These are phyloP conservation scores for Mycena polygramma DNA, from an alignment of 768 basidiomycete species.

Conservation along the genomic window DNA sequence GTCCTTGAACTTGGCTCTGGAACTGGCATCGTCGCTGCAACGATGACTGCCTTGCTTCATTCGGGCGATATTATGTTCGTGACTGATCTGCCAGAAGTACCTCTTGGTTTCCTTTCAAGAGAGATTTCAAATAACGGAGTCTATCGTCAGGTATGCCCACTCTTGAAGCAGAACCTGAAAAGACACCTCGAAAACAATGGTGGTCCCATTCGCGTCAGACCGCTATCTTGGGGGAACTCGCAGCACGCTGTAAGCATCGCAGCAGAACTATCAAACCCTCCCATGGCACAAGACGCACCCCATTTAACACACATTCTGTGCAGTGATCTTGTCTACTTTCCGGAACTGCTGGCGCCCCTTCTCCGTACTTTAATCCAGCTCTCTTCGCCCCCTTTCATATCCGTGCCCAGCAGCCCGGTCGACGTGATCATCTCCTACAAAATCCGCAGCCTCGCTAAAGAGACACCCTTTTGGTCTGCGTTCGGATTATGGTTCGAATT, in stretches of 20 bases:
- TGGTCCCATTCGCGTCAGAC: constrained; percentile 57
- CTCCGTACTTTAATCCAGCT: constrained; percentile 81
- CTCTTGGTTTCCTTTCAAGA: neutral
- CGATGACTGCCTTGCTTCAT: constrained; percentile 50
- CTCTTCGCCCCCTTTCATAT: constrained; percentile 64
- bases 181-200: constrained; percentile 24
- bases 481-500: constrained; percentile 86
- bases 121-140: constrained; percentile 6
- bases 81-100: constrained; percentile 87
- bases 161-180: constrained; percentile 56
- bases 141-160: constrained; percentile 57
- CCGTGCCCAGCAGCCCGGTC: constrained; percentile 39
- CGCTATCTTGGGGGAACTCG: constrained; percentile 79
- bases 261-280: constrained; percentile 48
- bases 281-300: constrained; percentile 7
- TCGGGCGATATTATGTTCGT: constrained; percentile 63
- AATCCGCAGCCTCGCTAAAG: constrained; percentile 78
- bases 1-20: constrained; percentile 88
- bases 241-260: constrained; percentile 58
- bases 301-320: constrained; percentile 78
- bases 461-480: constrained; percentile 81
- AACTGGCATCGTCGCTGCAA: constrained; percentile 70
- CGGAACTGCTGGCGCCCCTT: constrained; percentile 82
- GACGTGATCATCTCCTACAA: constrained; percentile 81
- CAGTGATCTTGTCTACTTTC: constrained; percentile 93